Percentiles rank a stretch among this genome's conserved stretches.
phyloP scores from a whole-genome alignment of 257 asterid species.

The Oldenlandia corymbosa region DNA sequence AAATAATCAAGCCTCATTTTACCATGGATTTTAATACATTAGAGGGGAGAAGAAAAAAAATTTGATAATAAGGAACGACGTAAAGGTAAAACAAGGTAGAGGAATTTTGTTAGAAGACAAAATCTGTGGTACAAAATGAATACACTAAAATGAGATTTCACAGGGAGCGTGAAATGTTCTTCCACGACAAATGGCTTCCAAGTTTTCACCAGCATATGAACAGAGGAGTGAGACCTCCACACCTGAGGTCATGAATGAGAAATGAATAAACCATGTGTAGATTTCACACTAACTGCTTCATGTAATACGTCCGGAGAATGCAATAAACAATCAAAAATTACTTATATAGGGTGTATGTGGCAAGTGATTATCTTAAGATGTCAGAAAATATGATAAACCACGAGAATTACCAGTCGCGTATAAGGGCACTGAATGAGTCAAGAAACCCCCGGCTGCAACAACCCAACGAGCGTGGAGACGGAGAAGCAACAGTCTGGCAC shows the following conservation, averaged over 20 bases:
- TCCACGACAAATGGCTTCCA: conserved; percentile 91
- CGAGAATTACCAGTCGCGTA: conserved; percentile 74
- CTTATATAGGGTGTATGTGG: not conserved
- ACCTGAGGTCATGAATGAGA: conserved; percentile 33
- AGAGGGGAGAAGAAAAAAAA: not conserved
- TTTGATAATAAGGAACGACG: not conserved
- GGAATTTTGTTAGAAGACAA: conserved; percentile 6
- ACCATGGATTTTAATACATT: not conserved
- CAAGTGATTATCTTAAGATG: not conserved
- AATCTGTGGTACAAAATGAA: conserved; percentile 10
- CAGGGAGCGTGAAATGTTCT: conserved; percentile 96
- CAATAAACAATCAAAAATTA: no score
- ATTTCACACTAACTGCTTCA: no score
- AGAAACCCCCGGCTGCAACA: conserved; percentile 94
- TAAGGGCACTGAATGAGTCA: conserved; percentile 94
- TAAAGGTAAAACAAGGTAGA: not conserved
- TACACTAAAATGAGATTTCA: conserved; percentile 66
- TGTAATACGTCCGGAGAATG: no score
- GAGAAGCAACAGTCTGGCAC: conserved; percentile 81
- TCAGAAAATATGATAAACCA: not conserved
- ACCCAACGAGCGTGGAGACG: conserved; percentile 97
- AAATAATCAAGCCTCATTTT: conserved; percentile 3
- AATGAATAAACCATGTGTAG: no score
- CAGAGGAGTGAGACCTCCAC: conserved; percentile 94
- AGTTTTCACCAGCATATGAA: conserved; percentile 90